Evolutionary conservation across 2,329 filamentous ascomycete genomes (phyloP).

Genomic region (Scytalidium sp.): DNA sequence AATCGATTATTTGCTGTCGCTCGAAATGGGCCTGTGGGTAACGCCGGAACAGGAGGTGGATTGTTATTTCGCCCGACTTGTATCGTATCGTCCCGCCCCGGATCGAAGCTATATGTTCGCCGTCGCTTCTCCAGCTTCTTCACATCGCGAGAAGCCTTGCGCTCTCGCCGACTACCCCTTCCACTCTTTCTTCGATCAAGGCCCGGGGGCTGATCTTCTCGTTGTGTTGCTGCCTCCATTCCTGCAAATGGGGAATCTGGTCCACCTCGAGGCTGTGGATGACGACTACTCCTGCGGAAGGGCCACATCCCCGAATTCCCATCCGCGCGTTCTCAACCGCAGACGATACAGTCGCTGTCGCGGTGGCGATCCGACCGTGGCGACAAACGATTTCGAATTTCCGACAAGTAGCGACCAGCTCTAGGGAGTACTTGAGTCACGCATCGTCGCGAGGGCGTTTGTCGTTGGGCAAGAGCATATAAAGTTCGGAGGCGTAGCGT

Average conservation of each 20-base stretch:
- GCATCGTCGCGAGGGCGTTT: background rate
- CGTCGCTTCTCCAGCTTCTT: slow-evolving; percentile 34
- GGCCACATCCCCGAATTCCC: slow-evolving; percentile 75
- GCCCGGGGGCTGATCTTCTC: slow-evolving; percentile 24
- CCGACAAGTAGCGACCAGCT: background rate
- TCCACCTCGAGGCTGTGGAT: slow-evolving; percentile 54
- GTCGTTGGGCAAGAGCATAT: background rate
- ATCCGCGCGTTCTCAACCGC: slow-evolving; percentile 16
- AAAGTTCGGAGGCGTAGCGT: background rate
- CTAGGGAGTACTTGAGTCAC: background rate
- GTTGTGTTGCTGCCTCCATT: slow-evolving; percentile 35
- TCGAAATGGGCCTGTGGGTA: slow-evolving; percentile 19
- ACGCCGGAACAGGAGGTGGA: slow-evolving; percentile 24
- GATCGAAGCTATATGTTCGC: slow-evolving; percentile 61
- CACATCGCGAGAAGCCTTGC: slow-evolving; percentile 30
- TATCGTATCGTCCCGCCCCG: slow-evolving; percentile 54
- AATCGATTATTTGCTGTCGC: slow-evolving; percentile 19
- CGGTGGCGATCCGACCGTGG: background rate
- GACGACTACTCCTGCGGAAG: slow-evolving; percentile 72
- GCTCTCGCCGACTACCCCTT: slow-evolving; percentile 24
- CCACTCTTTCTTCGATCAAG: slow-evolving; percentile 31
- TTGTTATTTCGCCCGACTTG: slow-evolving; percentile 31
- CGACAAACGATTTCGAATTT: background rate
- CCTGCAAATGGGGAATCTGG: slow-evolving; percentile 52
- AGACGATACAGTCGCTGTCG: background rate